These are phyloP conservation scores for Pythium dissotocum DNA, from an alignment of 352 stramenopile species.

Conservation along the genomic window DNA sequence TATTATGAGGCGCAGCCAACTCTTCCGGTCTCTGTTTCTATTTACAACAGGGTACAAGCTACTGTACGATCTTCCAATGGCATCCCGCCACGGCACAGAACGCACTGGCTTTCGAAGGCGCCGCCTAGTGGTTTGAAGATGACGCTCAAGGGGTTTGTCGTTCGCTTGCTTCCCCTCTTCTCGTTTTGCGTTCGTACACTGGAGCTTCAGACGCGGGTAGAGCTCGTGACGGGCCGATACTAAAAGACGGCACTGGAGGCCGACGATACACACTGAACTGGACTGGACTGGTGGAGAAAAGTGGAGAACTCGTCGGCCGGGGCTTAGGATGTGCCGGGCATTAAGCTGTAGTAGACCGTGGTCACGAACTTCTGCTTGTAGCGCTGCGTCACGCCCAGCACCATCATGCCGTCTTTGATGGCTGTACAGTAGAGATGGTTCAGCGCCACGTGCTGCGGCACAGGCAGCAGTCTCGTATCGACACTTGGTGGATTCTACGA, in stretches of 20 bases:
- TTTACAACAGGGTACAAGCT: constrained; percentile 8
- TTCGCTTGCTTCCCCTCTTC: neutral
- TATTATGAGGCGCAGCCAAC: neutral
- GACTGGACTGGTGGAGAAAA: neutral
- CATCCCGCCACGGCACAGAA: neutral
- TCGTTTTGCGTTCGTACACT: neutral
- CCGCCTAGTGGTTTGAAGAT: neutral
- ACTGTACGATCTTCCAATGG: constrained; percentile 1
- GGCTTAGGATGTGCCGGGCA: constrained; percentile 80
- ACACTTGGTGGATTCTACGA: constrained; percentile 89
- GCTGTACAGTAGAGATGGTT: constrained; percentile 99
- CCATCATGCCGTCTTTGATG: constrained; percentile 99
- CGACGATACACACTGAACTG: neutral
- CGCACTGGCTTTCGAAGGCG: neutral
- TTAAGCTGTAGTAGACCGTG: constrained; percentile 97
- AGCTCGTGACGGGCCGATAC: neutral
- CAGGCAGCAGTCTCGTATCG: constrained; percentile 93
- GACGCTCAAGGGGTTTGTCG: neutral
- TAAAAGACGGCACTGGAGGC: neutral
- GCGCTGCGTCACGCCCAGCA: constrained; percentile 97
- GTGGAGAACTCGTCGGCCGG: neutral
- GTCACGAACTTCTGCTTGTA: constrained; percentile 98
- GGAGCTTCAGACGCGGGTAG: neutral
- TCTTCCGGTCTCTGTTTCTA: constrained; percentile 4
- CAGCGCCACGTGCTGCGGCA: constrained; percentile 98